phyloP scores from a whole-genome alignment of 202 grass and related monocot genomes.

The Cymbopogon flexuosus region DNA sequence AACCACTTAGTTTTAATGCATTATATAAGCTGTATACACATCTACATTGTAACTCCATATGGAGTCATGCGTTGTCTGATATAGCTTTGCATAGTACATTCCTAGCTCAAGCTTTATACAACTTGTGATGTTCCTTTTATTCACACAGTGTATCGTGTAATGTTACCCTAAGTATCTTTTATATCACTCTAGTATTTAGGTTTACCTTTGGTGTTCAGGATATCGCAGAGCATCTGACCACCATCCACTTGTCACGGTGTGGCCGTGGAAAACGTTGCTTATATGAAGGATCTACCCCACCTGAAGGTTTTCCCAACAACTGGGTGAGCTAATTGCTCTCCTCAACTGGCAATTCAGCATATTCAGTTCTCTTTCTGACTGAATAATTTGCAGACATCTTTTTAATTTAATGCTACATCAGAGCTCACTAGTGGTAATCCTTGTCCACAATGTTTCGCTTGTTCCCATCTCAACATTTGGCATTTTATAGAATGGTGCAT shows the following conservation, averaged over 20 bases:
- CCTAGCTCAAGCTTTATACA: background rate
- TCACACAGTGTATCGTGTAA: background rate
- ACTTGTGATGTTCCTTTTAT: background rate
- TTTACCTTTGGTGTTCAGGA: constrained; percentile 55
- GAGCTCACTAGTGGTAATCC: background rate
- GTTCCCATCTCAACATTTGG: constrained; percentile 6
- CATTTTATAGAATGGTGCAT: constrained; percentile 61
- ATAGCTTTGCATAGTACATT: background rate
- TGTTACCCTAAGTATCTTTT: background rate
- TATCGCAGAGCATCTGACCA: constrained; percentile 87
- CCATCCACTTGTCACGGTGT: constrained; percentile 79
- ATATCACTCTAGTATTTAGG: background rate
- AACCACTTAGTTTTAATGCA: background rate
- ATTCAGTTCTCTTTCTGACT: background rate
- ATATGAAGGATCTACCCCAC: constrained; percentile 87
- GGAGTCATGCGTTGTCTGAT: background rate
- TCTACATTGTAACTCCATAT: background rate
- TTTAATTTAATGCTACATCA: background rate
- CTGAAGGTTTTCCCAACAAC: constrained; percentile 77
- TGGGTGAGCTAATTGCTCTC: constrained; percentile 59
- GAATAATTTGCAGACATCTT: background rate
- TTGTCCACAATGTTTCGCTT: constrained; percentile 16
- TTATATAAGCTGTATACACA: background rate
- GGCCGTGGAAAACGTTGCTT: constrained; percentile 84
- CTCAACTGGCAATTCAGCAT: background rate